Evolutionary conservation across 1,284 basidiomycete genomes (phyloP), one percentile per base, ranked within the genome.

Genomic region (Blastosporella zonata): DNA sequence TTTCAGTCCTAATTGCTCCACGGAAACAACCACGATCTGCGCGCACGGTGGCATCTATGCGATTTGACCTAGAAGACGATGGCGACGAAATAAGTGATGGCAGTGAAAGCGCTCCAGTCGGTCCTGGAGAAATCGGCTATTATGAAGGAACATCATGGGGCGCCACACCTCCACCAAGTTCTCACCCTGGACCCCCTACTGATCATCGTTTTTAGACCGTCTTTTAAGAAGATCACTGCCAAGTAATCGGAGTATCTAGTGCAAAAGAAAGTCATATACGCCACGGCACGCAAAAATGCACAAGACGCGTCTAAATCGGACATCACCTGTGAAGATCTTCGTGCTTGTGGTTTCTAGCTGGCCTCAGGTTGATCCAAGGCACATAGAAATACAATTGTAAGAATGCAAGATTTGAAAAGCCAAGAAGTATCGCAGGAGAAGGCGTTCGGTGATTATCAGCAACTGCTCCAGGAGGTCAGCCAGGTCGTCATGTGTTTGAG

Each of bases 251-350:
- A 51, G 3, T 62, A 61, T 41, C 55, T 61, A 13, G 43, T 46
- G 21, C 58, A 60, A 23, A 66, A 65, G 45, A 57, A 57, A 20
- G 57, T 54, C 13, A 47, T 67, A 25, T 69, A 66, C 47, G 53
- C 58, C 12, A 55, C 61, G 18, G 63, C 65, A 10, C 62, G 66
- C 28, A 59, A 60, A 39, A 58, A 50, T 21, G 58, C 56, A 0
- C 61, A 61, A 46, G 61, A 62, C 20, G 41, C 67, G 7, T 62
- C 60, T 2, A 55, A 52, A 44, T 49, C 52, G 13, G 63, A 61
- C 37, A 46, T 55, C n/a, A 50, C 44, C 41, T 67, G 67, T 67
- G 29, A 45, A 49, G 59, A 25, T 3, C 9, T 12, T 36, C 20
- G 47, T 25, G 12, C 21, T 44, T 29, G 13, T 23, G 25, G 25